Evolutionary conservation across 1,284 basidiomycete genomes (phyloP).

Genomic region (Wallemia hederae): DNA sequence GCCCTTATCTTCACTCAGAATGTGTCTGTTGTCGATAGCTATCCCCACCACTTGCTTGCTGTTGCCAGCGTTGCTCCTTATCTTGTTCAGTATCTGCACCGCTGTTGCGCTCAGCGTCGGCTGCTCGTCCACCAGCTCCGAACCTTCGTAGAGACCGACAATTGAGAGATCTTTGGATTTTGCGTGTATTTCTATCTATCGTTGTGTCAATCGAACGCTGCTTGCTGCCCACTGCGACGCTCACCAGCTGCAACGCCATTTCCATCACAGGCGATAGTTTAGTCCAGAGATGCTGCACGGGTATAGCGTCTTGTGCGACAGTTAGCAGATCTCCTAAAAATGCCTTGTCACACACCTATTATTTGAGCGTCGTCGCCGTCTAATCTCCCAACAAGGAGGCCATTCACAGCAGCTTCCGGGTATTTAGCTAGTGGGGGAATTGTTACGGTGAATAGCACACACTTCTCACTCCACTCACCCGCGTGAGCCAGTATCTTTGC

Average conservation of each 20-base stretch:
- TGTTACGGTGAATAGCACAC: background rate
- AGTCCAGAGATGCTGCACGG: background rate
- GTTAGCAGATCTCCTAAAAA: background rate
- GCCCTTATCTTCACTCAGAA: background rate
- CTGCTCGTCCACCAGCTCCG: background rate
- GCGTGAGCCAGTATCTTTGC: background rate
- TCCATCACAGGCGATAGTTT: background rate
- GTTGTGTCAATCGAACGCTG: background rate
- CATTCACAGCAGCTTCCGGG: background rate
- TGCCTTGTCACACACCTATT: background rate
- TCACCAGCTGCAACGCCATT: background rate
- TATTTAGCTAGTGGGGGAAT: background rate
- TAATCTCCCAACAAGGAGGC: background rate
- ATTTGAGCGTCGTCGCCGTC: background rate
- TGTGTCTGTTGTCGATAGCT: background rate
- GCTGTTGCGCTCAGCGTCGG: background rate
- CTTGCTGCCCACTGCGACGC: background rate
- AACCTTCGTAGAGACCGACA: background rate
- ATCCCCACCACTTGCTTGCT: background rate
- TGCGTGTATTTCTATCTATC: background rate
- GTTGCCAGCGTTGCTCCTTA: background rate
- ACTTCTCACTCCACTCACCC: background rate
- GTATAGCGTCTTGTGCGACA: background rate
- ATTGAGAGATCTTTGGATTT: background rate
- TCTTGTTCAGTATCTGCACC: background rate